phyloP scores from a whole-genome alignment of 2,329 filamentous ascomycete species.

The Fusarium guadeloupense region DNA sequence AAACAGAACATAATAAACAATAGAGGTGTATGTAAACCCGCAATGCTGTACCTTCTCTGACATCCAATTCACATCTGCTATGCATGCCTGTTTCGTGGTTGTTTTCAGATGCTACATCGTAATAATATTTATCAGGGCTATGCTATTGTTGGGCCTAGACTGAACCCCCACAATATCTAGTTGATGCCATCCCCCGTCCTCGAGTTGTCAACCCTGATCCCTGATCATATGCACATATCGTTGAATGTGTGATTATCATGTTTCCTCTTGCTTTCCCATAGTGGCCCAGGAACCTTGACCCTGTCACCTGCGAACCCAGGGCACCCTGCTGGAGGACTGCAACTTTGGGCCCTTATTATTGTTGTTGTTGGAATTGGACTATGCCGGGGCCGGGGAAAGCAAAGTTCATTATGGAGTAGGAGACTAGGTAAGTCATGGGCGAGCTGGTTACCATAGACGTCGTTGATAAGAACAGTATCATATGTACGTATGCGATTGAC shows the following conservation, averaged over 20 bases:
- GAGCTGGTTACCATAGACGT: too few relatives aligned
- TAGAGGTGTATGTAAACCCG: too few relatives aligned
- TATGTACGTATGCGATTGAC: neutral
- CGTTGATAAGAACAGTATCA: neutral
- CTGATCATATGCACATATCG: neutral
- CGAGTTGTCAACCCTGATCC: conserved; percentile 16
- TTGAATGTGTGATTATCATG: conserved; percentile 12
- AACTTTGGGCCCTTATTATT: conserved; percentile 31
- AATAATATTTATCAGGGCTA: neutral
- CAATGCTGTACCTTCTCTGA: too few relatives aligned
- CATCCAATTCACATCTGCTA: too few relatives aligned
- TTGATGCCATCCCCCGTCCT: conserved; percentile 12
- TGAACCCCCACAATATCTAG: conserved; percentile 26
- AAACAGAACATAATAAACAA: neutral
- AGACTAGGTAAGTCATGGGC: too few relatives aligned
- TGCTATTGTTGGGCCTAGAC: neutral
- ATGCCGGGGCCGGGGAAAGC: conserved; percentile 19
- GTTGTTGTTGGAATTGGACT: conserved; percentile 15
- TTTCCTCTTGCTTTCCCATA: conserved; percentile 18
- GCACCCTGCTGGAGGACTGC: conserved; percentile 10
- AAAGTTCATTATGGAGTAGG: neutral
- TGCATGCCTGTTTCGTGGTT: too few relatives aligned
- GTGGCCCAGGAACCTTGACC: conserved; percentile 28
- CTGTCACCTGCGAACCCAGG: conserved; percentile 15
- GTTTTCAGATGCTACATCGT: too few relatives aligned